These are phyloP conservation scores for Hyaloraphidium curvatum DNA, from an alignment of 192 early-diverging fungal species.

Conservation along the genomic window DNA sequence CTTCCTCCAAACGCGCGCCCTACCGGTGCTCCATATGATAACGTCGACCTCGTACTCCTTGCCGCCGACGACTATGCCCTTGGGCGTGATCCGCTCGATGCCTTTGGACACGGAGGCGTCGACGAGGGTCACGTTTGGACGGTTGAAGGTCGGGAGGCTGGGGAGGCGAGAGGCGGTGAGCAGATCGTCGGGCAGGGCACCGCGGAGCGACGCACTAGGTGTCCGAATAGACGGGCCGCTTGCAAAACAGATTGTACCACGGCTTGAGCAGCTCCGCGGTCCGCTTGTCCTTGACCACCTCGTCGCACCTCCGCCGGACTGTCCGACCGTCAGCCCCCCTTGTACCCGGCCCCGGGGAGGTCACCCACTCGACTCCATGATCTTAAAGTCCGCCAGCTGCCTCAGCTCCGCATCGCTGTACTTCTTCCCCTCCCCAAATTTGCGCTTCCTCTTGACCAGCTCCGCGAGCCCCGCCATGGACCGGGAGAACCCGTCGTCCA, in stretches of 20 bases:
- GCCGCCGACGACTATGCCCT: not conserved
- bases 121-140: not conserved
- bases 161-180: not conserved
- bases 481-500: constrained; percentile 1
- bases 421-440: no score
- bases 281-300: not conserved
- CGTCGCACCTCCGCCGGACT: not conserved
- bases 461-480: no score
- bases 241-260: not conserved
- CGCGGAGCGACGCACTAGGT: not conserved
- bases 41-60: not conserved
- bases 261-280: constrained; percentile 1
- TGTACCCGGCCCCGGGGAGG: no score
- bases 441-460: no score
- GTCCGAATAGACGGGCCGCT: constrained; percentile 3
- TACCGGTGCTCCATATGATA: constrained; percentile 3
- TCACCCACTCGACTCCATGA: no score
- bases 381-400: no score
- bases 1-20: not conserved
- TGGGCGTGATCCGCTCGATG: not conserved
- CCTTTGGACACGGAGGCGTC: not conserved
- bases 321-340: no score
- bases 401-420: no score
- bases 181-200: not conserved
- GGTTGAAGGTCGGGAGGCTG: not conserved